Conservation (phyloP, 768 basidiomycete genomes). For the Leccinum sublutescens region DNA sequence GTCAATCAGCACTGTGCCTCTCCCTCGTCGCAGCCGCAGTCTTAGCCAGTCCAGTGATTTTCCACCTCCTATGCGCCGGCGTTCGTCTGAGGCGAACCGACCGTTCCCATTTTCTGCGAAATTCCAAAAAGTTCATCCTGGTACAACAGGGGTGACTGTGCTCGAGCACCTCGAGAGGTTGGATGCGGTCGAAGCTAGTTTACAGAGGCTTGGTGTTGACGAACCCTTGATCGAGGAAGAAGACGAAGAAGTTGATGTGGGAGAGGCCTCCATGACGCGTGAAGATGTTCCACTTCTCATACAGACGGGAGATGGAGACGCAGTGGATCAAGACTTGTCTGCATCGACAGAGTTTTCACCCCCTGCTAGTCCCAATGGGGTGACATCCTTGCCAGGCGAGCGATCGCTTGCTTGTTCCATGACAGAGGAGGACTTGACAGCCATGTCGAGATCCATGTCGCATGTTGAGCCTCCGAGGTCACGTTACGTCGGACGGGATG, state of each 20-base stretch:
- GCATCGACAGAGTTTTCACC: constrained; percentile 50
- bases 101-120: constrained; percentile 85
- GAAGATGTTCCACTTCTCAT: constrained; percentile 20
- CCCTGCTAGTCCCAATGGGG: constrained; percentile 50
- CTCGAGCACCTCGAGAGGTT: constrained; percentile 83
- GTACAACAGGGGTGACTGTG: constrained; percentile 83
- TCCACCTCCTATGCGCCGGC: constrained; percentile 67
- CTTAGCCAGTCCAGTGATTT: constrained; percentile 64
- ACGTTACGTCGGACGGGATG: constrained; percentile 36
- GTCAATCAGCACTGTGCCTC: constrained; percentile 62
- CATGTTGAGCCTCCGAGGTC: constrained; percentile 56
- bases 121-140: constrained; percentile 79
- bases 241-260: constrained; percentile 65
- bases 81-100: constrained; percentile 61
- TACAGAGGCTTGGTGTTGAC: constrained; percentile 69
- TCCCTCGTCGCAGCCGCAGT: constrained; percentile 52
- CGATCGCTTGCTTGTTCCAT: constrained; percentile 53
- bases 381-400: constrained; percentile 57
- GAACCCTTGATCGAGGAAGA: constrained; percentile 49
- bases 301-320: constrained; percentile 30
- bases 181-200: constrained; percentile 77
- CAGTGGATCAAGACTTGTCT: constrained; percentile 15
- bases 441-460: constrained; percentile 75
- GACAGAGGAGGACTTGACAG: constrained; percentile 67
- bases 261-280: constrained; percentile 39